A percentile compares a stretch with the other conserved stretches of the same genome.
These are phyloP conservation scores for Dactylellina cionopaga DNA, from an alignment of 2,329 filamentous ascomycete genomes.

Conservation along the genomic window DNA sequence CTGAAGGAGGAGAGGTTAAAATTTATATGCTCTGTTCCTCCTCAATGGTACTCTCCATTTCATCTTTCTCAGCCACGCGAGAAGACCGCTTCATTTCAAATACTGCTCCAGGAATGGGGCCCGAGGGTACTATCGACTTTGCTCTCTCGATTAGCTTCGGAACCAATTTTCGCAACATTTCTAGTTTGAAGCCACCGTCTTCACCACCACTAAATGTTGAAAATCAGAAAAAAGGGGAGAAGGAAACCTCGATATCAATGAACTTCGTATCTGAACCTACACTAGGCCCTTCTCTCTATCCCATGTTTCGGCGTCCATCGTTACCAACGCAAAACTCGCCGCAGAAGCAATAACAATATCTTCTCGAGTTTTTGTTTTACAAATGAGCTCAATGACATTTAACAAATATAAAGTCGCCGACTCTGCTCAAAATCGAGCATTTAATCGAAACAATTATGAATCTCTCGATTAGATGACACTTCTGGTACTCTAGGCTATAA, in stretches of 20 bases:
- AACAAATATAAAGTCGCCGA: not conserved
- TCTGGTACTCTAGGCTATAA: not conserved
- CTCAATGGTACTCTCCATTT: slow-evolving; percentile 13
- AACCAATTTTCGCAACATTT: slow-evolving; percentile 24
- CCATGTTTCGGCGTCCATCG: slow-evolving; percentile 19
- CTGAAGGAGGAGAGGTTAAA: not conserved
- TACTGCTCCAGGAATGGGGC: slow-evolving; percentile 5
- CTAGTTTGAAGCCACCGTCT: slow-evolving; percentile 5
- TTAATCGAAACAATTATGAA: not conserved
- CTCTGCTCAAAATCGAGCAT: slow-evolving; percentile 45
- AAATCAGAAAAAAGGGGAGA: not conserved
- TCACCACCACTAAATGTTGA: not conserved
- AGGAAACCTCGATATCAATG: not conserved
- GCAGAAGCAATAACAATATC: slow-evolving; percentile 30
- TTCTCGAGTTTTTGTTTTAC: not conserved
- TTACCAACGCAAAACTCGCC: slow-evolving; percentile 47
- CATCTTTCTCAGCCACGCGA: slow-evolving; percentile 11
- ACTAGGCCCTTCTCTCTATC: slow-evolving; percentile 13
- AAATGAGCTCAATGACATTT: not conserved
- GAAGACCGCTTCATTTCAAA: not conserved
- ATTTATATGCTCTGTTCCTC: slow-evolving; percentile 15
- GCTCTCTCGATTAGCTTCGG: slow-evolving; percentile 43
- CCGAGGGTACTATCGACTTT: slow-evolving; percentile 39
- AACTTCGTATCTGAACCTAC: slow-evolving; percentile 2
- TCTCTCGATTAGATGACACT: slow-evolving; percentile 21